A percentile compares a stretch with the other conserved stretches of the same genome.
Evolutionary conservation across 805 yeast species (phyloP).

Genomic region (Cephaloascus albidus): DNA sequence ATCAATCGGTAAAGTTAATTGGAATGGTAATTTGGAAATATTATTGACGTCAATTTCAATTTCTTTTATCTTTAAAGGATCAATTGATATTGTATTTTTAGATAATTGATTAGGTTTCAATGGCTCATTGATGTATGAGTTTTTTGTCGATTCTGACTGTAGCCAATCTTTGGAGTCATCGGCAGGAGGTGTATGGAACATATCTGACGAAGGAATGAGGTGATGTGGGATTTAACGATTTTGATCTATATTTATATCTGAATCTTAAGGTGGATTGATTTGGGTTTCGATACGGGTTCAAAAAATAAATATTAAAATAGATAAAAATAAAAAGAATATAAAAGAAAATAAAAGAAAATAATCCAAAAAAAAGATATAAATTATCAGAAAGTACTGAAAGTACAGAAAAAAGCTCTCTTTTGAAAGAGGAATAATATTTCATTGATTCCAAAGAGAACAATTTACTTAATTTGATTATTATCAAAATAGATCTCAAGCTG

Average conservation of each 20-base stretch:
- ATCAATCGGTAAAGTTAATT: not conserved
- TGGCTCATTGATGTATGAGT: not conserved
- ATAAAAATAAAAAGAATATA: not conserved
- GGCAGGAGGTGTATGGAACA: not conserved
- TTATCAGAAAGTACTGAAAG: too few species aligned
- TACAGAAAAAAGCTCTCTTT: too few species aligned
- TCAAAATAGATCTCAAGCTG: not conserved
- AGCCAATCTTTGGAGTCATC: not conserved
- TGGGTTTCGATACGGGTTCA: not conserved
- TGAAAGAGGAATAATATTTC: too few species aligned
- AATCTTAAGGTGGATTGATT: not conserved
- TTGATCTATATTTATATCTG: not conserved
- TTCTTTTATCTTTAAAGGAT: constrained; percentile 8
- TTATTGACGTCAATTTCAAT: constrained; percentile 2
- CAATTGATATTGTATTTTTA: not conserved
- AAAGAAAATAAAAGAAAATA: too few species aligned
- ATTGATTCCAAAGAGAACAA: too few species aligned
- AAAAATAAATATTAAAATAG: too few species aligned
- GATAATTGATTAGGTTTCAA: not conserved
- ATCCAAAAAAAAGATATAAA: too few species aligned
- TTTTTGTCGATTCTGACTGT: not conserved
- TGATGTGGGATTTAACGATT: not conserved
- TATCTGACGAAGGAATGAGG: not conserved
- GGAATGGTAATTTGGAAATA: constrained; percentile 1
- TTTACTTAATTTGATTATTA: too few species aligned